Evolutionary conservation across 352 stramenopile genomes (phyloP).

Genomic region (Phytophthora fragariaefolia): DNA sequence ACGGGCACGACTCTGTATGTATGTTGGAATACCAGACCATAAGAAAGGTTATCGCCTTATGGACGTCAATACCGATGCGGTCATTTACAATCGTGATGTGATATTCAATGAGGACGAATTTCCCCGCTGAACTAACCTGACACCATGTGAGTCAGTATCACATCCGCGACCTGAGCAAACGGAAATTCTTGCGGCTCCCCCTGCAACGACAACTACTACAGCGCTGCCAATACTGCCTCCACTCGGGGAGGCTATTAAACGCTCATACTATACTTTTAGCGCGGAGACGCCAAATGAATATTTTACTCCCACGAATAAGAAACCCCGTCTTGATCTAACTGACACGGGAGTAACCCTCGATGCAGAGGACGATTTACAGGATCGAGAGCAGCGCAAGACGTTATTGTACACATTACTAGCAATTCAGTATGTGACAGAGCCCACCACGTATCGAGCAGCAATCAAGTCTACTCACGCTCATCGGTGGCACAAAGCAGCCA

Average conservation of each 20-base stretch:
- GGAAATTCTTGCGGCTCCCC: not conserved
- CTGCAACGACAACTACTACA: not conserved
- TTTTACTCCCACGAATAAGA: slow-evolving; percentile 7
- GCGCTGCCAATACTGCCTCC: not conserved
- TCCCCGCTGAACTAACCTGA: not conserved
- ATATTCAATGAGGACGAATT: slow-evolving; percentile 7
- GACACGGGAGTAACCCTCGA: slow-evolving; percentile 4
- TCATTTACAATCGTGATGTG: slow-evolving; percentile 21
- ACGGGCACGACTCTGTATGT: slow-evolving; percentile 2
- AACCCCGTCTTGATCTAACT: not conserved
- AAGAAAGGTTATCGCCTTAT: slow-evolving; percentile 11
- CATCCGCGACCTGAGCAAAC: not conserved
- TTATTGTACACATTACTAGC: slow-evolving; percentile 14
- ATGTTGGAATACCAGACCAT: slow-evolving; percentile 3
- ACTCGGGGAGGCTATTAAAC: slow-evolving; percentile 1
- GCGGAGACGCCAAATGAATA: not conserved
- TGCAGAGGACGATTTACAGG: not conserved
- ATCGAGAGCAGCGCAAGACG: slow-evolving; percentile 1
- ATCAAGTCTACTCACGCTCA: slow-evolving; percentile 11
- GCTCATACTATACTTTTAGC: not conserved
- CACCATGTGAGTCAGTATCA: not conserved
- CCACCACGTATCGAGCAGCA: slow-evolving; percentile 4
- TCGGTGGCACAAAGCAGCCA: slow-evolving; percentile 11
- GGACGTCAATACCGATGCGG: slow-evolving; percentile 3
- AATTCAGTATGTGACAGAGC: slow-evolving; percentile 13